These are phyloP conservation scores for Tetrahymena elliotti DNA, from an alignment of 73 alveolate species.

Conservation along the genomic window DNA sequence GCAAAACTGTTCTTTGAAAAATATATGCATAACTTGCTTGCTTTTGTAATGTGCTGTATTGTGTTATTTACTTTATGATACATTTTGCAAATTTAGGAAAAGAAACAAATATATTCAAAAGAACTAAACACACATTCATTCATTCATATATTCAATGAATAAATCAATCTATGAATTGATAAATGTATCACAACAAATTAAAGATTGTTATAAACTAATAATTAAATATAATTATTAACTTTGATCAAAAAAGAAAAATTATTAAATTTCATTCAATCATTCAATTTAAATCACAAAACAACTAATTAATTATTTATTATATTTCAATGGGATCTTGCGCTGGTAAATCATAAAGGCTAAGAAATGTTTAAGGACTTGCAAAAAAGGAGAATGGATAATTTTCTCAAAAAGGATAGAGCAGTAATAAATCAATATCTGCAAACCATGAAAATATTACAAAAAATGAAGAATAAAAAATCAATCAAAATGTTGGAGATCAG, in stretches of 20 bases:
- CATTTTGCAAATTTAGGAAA: not conserved
- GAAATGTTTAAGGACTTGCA: not conserved
- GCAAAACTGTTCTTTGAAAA: not conserved
- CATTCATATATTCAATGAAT: no score
- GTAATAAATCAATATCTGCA: not conserved
- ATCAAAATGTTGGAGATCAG: no score
- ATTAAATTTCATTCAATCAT: not conserved
- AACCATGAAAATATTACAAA: not conserved
- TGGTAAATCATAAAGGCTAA: not conserved
- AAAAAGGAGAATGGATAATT: not conserved
- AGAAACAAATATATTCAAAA: not conserved
- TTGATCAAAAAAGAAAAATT: not conserved
- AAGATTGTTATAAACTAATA: not conserved
- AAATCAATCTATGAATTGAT: no score
- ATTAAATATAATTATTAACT: not conserved
- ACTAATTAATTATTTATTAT: not conserved
- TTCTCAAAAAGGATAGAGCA: not conserved
- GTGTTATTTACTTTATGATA: not conserved
- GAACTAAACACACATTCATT: no score
- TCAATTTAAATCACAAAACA: not conserved
- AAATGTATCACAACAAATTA: not conserved
- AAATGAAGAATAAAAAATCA: not conserved
- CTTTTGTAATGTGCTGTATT: not conserved
- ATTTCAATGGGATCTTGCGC: not conserved
- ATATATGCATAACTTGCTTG: not conserved